Base-by-base conservation (phyloP, 2,329 filamentous ascomycete genomes). In the Monilinia aucupariae region DNA sequence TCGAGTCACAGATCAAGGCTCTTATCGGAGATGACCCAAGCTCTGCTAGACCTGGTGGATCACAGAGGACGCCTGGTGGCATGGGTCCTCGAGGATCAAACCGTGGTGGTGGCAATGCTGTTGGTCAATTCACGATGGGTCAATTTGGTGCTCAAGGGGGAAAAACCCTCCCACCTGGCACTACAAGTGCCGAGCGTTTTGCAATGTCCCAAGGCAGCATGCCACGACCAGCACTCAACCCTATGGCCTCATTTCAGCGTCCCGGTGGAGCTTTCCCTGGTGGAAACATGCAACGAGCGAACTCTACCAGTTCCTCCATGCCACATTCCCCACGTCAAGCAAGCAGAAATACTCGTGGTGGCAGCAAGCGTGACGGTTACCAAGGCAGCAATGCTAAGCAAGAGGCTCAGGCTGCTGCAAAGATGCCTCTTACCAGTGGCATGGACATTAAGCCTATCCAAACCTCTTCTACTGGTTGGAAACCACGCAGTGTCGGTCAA, bases 391-490 rank as follows among this genome's bases (percentile, higher is more conserved):
- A 73, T 54, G 64, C 73, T 10, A 79, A 79, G 72, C 81, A 79
- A 65, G 88, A 92, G 69, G 84, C 85, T 41, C 85, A 92, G 74
- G 82, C 85, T 73, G 87, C 89, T 74, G 92, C 91, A 81, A 86
- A 84, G 68, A 97, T 97, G 92, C 93, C 94, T 74, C 85, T 97
- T 68, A 97, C 93, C 64, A 86, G 87, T 64, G 88, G 89, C 69
- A 81, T 85, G 79, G 90, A 96, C 1, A 78, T 99, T 68, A 91
- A 93, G 79, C 86, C 89, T 58, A 89, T 97, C 58, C 79, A 85
- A 64, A 77, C 86, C 49, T 88, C 91, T 0, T 69, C 83, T n/a
- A 83, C 79, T 63, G 93, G 94, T 59, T 99, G 94, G 94, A 96
- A 96, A 79, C 91, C 94, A 32, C 86, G 81, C 61, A 94, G 89